A percentile compares a stretch with the other conserved stretches of the same genome.
phyloP scores from a whole-genome alignment of 257 asterid species.

The Rehmannia glutinosa region DNA sequence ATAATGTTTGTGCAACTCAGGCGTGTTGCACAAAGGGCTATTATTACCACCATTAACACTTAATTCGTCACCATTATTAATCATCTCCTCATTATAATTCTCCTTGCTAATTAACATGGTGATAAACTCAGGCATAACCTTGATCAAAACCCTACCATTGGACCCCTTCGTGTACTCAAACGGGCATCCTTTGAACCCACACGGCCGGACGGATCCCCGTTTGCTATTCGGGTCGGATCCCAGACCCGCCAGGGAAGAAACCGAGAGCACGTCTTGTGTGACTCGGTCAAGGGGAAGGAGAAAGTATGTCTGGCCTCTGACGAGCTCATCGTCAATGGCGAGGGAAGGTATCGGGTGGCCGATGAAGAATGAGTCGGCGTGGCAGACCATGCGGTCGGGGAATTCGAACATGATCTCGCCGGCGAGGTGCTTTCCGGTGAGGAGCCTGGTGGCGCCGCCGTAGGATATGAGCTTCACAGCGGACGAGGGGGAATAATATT shows the following conservation, averaged over 20 bases:
- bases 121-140: slow-evolving; percentile 58
- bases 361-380: slow-evolving; percentile 72
- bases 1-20: slow-evolving; percentile 74
- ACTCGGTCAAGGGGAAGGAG: slow-evolving; percentile 63
- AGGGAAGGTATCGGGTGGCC: slow-evolving; percentile 67
- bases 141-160: slow-evolving; percentile 63
- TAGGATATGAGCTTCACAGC: slow-evolving; percentile 35
- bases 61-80: not conserved
- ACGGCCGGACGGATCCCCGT: slow-evolving; percentile 5
- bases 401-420: slow-evolving; percentile 81
- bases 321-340: slow-evolving; percentile 45
- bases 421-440: slow-evolving; percentile 46
- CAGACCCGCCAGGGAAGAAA: slow-evolving; percentile 43
- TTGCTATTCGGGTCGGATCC: slow-evolving; percentile 6
- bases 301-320: slow-evolving; percentile 49
- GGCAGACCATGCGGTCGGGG: slow-evolving; percentile 67
- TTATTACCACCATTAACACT: not conserved
- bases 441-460: slow-evolving; percentile 38
- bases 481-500: not conserved
- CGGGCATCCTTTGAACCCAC: slow-evolving; percentile 47
- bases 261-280: slow-evolving; percentile 45
- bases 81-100: no score
- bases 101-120: slow-evolving; percentile 29
- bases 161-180: slow-evolving; percentile 54
- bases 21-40: slow-evolving; percentile 57